Conservation (phyloP, 257 asterid genomes). For the Solanum virginianum region DNA sequence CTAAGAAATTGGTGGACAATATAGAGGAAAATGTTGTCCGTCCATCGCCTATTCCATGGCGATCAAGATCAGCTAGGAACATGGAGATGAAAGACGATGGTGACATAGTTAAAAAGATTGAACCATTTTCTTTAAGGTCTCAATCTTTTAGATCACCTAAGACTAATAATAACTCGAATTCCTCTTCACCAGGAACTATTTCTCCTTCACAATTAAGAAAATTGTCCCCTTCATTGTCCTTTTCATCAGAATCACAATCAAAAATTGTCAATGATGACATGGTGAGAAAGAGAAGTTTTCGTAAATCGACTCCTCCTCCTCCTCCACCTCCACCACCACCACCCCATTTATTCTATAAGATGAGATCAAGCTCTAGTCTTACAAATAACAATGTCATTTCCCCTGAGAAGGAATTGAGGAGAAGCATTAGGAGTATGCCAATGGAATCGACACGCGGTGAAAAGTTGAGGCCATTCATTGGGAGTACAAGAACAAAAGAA, state of each 20-base stretch:
- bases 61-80: conserved; percentile 68
- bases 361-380: conserved; percentile 25
- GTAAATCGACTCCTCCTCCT: conserved; percentile 27
- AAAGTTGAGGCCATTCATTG: conserved; percentile 1
- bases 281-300: conserved; percentile 24
- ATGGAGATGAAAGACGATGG: conserved; percentile 23
- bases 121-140: conserved; percentile 25
- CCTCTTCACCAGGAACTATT: conserved; percentile 13
- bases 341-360: conserved; percentile 11
- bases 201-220: conserved; percentile 20
- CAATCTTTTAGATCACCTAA: conserved; percentile 4
- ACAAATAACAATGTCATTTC: background rate
- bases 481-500: background rate
- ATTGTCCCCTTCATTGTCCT: conserved; percentile 12
- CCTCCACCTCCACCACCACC: conserved; percentile 47
- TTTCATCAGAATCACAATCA: conserved; percentile 30
- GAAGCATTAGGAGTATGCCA: conserved; percentile 35
- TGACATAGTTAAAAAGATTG: conserved; percentile 3
- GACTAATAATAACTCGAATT: conserved; percentile 8
- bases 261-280: conserved; percentile 23
- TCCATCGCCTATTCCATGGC: conserved; percentile 85
- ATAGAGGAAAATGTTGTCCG: conserved; percentile 40
- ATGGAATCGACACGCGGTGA: conserved; percentile 16
- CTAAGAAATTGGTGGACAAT: conserved; percentile 16
- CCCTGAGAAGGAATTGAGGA: conserved; percentile 23